A percentile compares a stretch with the other conserved stretches of the same genome.
These are phyloP conservation scores for Microbotryum lychnidis-dioicae DNA, from an alignment of 1,284 basidiomycete genomes.

Conservation along the genomic window DNA sequence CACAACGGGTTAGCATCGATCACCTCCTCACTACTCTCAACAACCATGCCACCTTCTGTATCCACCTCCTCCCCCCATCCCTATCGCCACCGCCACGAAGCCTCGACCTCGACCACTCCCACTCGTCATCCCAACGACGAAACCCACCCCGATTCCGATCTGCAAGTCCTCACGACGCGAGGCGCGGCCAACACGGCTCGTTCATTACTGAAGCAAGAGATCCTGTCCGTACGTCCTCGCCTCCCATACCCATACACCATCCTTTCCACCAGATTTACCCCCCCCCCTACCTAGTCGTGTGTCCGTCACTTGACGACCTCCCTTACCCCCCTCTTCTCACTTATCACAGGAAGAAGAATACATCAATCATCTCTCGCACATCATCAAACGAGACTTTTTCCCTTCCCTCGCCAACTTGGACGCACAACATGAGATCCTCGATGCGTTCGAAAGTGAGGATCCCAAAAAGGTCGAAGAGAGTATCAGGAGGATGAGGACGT, in stretches of 20 bases:
- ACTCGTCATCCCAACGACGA: too few relatives aligned
- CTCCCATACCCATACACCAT: background rate
- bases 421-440: slow-evolving; percentile 60
- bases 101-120: too few relatives aligned
- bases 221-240: slow-evolving; percentile 10
- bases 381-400: slow-evolving; percentile 96
- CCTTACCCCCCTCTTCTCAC: background rate
- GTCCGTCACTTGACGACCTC: too few relatives aligned
- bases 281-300: too few relatives aligned
- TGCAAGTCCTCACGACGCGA: too few relatives aligned
- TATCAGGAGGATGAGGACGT: slow-evolving; percentile 23
- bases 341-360: slow-evolving; percentile 74
- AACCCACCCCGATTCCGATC: too few relatives aligned
- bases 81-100: too few relatives aligned
- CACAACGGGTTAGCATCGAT: too few relatives aligned
- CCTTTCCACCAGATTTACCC: background rate
- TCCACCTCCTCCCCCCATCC: too few relatives aligned
- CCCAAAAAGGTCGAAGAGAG: slow-evolving; percentile 14
- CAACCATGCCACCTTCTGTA: too few relatives aligned
- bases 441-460: slow-evolving; percentile 22
- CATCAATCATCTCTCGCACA: slow-evolving; percentile 78
- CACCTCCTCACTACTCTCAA: too few relatives aligned
- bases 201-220: slow-evolving; percentile 16
- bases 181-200: background rate
- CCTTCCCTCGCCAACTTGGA: slow-evolving; percentile 79